Conservation (phyloP, 2,329 filamentous ascomycete species). For the Exserohilum rostratum region DNA sequence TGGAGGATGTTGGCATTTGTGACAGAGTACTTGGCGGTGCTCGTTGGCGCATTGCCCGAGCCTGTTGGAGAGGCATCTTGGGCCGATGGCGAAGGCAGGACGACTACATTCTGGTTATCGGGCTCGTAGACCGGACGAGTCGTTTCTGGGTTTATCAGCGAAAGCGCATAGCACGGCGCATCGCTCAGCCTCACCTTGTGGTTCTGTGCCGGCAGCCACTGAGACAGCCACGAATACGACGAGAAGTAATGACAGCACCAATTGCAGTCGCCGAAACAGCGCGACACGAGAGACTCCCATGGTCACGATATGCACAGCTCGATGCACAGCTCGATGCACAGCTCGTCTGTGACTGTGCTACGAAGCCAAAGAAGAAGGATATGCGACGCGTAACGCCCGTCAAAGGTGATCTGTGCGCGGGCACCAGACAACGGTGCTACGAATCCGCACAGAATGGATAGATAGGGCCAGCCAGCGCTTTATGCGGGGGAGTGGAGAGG, state of each 20-base stretch:
- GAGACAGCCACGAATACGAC: slow-evolving; percentile 9
- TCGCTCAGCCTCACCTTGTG: slow-evolving; percentile 12
- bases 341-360: neutral
- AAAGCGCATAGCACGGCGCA: neutral
- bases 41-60: neutral
- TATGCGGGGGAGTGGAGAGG: slow-evolving; percentile 1
- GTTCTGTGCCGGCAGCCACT: slow-evolving; percentile 5
- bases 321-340: too few relatives aligned
- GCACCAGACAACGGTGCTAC: slow-evolving; percentile 16
- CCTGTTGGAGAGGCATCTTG: neutral
- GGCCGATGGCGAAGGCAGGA: neutral
- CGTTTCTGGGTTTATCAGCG: slow-evolving; percentile 1
- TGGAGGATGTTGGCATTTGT: slow-evolving; percentile 31
- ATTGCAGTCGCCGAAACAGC: slow-evolving; percentile 6
- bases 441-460: slow-evolving; percentile 10
- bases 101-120: slow-evolving; percentile 20
- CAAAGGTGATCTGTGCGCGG: slow-evolving; percentile 16
- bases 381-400: neutral
- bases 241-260: slow-evolving; percentile 8
- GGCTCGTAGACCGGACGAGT: slow-evolving; percentile 17
- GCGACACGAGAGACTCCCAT: slow-evolving; percentile 9
- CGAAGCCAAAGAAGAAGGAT: neutral
- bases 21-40: slow-evolving; percentile 1
- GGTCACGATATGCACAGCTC: neutral
- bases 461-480: slow-evolving; percentile 5